A percentile compares a stretch with the other conserved stretches of the same genome.
These are phyloP conservation scores for Tylopilus felleus DNA, from an alignment of 768 basidiomycete species.

Conservation along the genomic window DNA sequence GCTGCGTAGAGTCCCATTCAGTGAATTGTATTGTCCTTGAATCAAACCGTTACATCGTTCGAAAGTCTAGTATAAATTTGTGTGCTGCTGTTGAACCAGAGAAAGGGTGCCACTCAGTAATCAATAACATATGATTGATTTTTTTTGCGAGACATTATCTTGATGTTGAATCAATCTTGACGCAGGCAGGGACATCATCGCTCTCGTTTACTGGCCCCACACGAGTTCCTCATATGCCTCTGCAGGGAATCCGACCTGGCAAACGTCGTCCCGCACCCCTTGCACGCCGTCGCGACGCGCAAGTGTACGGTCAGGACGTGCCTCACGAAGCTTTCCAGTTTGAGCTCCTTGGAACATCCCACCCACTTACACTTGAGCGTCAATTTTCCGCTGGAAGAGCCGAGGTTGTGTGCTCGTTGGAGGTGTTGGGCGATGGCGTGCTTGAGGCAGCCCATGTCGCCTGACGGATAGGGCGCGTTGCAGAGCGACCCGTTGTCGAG, in stretches of 20 bases:
- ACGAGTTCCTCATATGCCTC: conserved; percentile 22
- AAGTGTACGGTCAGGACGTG: conserved; percentile 26
- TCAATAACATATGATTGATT: too few relatives aligned
- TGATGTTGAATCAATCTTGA: not conserved
- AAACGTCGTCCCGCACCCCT: conserved; percentile 21
- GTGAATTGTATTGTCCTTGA: not conserved
- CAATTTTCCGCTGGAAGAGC: conserved; percentile 3
- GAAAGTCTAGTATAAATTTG: not conserved
- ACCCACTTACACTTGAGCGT: conserved; percentile 14
- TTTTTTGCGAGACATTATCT: too few relatives aligned
- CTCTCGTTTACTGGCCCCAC: not conserved
- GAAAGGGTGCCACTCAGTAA: too few relatives aligned
- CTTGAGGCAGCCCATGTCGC: conserved; percentile 3
- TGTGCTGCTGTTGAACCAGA: not conserved
- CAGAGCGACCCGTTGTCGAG: conserved; percentile 5
- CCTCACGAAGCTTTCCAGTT: conserved; percentile 24
- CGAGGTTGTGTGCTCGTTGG: not conserved
- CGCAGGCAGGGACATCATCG: not conserved
- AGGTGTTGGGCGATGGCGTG: conserved; percentile 16
- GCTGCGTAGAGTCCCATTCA: not conserved
- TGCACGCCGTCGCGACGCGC: conserved; percentile 8
- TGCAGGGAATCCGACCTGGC: conserved; percentile 27
- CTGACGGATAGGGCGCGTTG: not conserved
- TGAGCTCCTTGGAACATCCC: conserved; percentile 21
- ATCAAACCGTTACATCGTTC: not conserved